Evolutionary conservation across 208 protist species (phyloP).

Genomic region (Leishmania guyanensis): DNA sequence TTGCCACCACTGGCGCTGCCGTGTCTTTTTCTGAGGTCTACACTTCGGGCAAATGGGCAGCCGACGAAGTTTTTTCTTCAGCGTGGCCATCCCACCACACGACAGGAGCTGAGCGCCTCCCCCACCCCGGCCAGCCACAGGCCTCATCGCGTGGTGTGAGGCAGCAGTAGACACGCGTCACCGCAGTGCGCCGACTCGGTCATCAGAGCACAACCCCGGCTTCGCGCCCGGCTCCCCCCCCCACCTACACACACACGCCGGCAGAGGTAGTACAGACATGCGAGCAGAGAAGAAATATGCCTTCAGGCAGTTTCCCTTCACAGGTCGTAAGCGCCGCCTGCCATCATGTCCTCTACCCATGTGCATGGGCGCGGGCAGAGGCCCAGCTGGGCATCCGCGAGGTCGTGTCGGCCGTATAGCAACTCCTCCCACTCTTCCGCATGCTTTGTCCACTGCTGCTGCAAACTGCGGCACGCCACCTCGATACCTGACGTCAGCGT

Average conservation of each 20-base stretch:
- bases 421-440: slow-evolving; percentile 5
- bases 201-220: background rate
- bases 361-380: slow-evolving; percentile 24
- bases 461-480: slow-evolving; percentile 21
- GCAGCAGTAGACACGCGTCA: background rate
- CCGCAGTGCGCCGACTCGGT: background rate
- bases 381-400: slow-evolving; percentile 12
- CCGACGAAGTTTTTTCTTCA: background rate
- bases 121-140: no score
- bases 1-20: background rate
- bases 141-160: no score
- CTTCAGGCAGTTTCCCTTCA: background rate
- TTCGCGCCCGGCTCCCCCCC: no score
- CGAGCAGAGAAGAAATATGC: background rate
- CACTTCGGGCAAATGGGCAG: slow-evolving; percentile 5
- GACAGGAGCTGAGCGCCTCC: background rate
- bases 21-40: background rate
- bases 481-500: slow-evolving; percentile 37
- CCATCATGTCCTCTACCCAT: slow-evolving; percentile 6
- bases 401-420: slow-evolving; percentile 1
- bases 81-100: background rate
- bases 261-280: background rate
- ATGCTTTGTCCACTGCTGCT: slow-evolving; percentile 2
- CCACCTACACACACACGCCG: no score
- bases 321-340: slow-evolving; percentile 21